Percentiles rank a stretch among this genome's conserved stretches.
phyloP scores from a whole-genome alignment of 2,329 filamentous ascomycete genomes.

The Apiospora hydei region DNA sequence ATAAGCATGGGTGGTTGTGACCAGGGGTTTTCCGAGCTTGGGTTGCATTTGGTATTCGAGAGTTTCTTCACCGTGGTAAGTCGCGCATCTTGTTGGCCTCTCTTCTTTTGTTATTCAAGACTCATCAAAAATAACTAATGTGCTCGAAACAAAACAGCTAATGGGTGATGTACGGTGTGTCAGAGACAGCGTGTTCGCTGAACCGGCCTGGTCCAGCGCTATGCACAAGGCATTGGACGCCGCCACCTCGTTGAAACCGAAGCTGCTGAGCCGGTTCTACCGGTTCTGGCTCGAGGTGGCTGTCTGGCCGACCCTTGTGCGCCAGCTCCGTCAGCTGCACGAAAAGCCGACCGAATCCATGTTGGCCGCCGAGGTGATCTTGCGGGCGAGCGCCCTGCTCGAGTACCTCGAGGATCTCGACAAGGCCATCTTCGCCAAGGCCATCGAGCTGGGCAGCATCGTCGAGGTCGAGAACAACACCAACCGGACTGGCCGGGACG shows the following conservation, averaged over 20 bases:
- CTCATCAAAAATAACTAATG: neutral
- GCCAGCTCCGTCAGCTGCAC: conserved; percentile 33
- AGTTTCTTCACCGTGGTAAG: conserved; percentile 40
- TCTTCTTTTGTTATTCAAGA: neutral
- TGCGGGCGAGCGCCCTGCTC: conserved; percentile 32
- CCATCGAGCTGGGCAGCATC: conserved; percentile 35
- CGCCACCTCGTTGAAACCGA: conserved; percentile 27
- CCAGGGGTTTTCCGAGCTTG: conserved; percentile 36
- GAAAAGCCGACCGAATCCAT: conserved; percentile 34
- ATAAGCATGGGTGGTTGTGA: conserved; percentile 35
- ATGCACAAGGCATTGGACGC: conserved; percentile 34
- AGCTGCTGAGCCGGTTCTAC: conserved; percentile 35
- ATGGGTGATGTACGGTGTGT: conserved; percentile 39
- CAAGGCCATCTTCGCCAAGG: conserved; percentile 30
- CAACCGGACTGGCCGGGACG: neutral
- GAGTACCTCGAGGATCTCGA: conserved; percentile 34
- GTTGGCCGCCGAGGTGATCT: conserved; percentile 34
- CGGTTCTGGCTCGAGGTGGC: conserved; percentile 38
- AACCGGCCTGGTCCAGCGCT: conserved; percentile 34
- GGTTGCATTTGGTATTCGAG: conserved; percentile 38
- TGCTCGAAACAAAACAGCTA: conserved; percentile 31
- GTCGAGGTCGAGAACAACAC: conserved; percentile 31
- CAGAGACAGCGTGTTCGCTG: conserved; percentile 37
- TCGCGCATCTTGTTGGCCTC: conserved; percentile 21
- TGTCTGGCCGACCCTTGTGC: conserved; percentile 37